Base-by-base conservation (phyloP, 2,329 filamentous ascomycete genomes). In the Nigrograna mackinnonii region DNA sequence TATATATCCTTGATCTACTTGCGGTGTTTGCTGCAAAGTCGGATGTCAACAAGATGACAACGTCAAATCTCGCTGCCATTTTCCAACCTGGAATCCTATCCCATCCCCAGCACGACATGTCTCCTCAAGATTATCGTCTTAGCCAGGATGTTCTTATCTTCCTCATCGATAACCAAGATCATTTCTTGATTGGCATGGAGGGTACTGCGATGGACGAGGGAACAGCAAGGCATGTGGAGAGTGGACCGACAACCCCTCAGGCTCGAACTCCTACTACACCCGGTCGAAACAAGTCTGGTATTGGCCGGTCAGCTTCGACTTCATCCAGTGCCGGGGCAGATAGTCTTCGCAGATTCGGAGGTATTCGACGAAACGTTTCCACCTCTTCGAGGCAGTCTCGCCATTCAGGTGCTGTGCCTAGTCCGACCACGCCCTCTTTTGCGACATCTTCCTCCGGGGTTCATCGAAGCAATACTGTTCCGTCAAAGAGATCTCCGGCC, bases 91-190 rank as follows among this genome's bases (percentile, higher is more conserved):
- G 94, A 41, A 88, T 99, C 73, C 79, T 99, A 12, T 96, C 91
- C 2, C 94, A 99, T 66, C 94, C 94, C 1, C 77, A 82, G 46
- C 94, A 99, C 67, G 91, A 95, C 61, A 97, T 99, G 92, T 86
- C 90, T 1, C 94, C 94, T 0, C 83, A 88, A 43, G 92, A 97
- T 63, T 99, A 99, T 66, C 85, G 90, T 22, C 76, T 99, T 5
- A 97, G 95, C 64, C 94, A 99, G 76, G 92, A 94, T 59, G 92
- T 99, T 16, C 80, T 99, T 50, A 96, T 99, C 37, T 99, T 99
- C 69, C 74, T 99, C 55, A 99, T 99, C 54, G 91, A 97, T 64
- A 96, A 99, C 60, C 94, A 99, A 67, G 94, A 99, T 62, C 89
- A 96, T 69, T 99, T 99, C 76, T 76, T 99, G 52, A 95, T 99